Conservation (phyloP, 257 asterid species). For the Solanum arcanum region DNA sequence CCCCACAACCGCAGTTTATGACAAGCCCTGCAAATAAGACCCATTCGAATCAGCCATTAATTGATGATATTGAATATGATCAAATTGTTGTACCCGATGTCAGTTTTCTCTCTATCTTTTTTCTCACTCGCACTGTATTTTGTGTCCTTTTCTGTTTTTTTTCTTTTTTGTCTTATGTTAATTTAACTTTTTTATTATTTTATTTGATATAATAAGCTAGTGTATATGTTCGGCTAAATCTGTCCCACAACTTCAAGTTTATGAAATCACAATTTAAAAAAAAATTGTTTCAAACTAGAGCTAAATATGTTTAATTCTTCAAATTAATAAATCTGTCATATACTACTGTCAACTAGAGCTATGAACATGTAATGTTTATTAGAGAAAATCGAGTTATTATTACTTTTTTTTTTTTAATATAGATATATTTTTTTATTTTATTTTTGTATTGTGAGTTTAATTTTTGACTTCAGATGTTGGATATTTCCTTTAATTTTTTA, state of each 20-base stretch:
- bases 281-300: neutral
- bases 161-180: neutral
- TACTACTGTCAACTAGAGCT: neutral
- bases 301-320: neutral
- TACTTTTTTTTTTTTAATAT: too few relatives aligned
- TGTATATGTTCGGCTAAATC: neutral
- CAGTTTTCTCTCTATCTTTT: conserved; percentile 5
- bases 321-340: neutral
- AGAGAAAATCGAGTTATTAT: neutral
- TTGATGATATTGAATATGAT: conserved; percentile 66
- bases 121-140: neutral
- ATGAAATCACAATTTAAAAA: neutral
- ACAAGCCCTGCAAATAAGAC: conserved; percentile 32
- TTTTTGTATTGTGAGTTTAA: neutral
- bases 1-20: conserved; percentile 62
- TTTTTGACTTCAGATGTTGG: neutral
- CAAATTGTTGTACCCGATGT: conserved; percentile 89
- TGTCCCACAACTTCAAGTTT: neutral
- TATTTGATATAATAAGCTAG: neutral
- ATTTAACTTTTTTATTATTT: neutral
- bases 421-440: too few relatives aligned
- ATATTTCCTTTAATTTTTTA: neutral
- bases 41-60: conserved; percentile 47
- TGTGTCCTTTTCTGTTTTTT: neutral
- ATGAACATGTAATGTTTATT: neutral